A percentile compares a stretch with the other conserved stretches of the same genome.
Evolutionary conservation across 352 stramenopile genomes (phyloP).

Genomic region (Blastocystis sp.): DNA sequence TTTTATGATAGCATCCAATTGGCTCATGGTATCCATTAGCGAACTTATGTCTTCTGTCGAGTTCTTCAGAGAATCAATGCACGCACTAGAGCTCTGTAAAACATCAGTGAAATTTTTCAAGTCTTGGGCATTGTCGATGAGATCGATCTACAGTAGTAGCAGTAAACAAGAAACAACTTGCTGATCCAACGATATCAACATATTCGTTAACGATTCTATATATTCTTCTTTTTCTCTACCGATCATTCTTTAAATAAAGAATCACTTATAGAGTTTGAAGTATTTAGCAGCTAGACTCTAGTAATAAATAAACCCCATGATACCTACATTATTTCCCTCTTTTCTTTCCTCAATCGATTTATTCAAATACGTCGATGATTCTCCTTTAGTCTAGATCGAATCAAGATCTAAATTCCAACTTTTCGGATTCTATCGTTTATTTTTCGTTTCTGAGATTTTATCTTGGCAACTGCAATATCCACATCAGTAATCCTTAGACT

Average conservation of each 20-base stretch:
- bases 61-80: neutral
- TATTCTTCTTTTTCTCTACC: neutral
- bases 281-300: neutral
- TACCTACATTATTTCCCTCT: neutral
- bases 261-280: neutral
- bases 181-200: conserved; percentile 2
- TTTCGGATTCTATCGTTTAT: conserved; percentile 6
- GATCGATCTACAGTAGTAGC: neutral
- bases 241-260: neutral
- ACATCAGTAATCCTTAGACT: neutral
- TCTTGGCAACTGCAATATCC: conserved; percentile 4
- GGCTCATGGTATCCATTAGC: neutral
- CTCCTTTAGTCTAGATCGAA: neutral
- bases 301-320: neutral
- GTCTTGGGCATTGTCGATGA: neutral
- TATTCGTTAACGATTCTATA: neutral
- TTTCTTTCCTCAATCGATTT: neutral
- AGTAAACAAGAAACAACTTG: neutral
- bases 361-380: neutral
- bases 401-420: neutral
- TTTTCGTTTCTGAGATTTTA: conserved; percentile 21
- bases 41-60: neutral
- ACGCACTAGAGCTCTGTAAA: neutral
- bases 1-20: neutral
- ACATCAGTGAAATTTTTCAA: neutral